Base-by-base conservation (phyloP, 306 rosid species). In the Ziziphus jujuba region DNA sequence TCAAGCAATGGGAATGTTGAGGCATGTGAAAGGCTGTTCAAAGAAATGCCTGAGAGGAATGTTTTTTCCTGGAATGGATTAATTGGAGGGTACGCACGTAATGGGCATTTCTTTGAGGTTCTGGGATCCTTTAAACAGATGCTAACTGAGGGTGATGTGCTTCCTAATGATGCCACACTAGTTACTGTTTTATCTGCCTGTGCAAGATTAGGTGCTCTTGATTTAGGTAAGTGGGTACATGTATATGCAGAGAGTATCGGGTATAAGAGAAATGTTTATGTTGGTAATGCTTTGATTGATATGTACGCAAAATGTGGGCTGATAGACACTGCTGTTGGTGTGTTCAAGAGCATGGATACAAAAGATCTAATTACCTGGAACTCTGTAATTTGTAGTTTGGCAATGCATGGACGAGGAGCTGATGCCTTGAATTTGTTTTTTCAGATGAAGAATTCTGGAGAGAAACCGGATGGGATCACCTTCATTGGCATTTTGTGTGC, bases 231-330 rank as follows among this genome's bases (percentile, higher is more conserved):
- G 75, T 81, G 87, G 84, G 64, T 75, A 33, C 84, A 85, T 69
- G 65, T 65, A 40, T 70, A 91, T 70, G 87, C 89, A 3, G 81
- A 74, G 56, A 82, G 63, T 53, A 64, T 75, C 40, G 92, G 92
- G 54, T 81, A 81, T 59, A 74, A 73, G 57, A 65, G 74, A 50
- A 86, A 84, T 61, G 38, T 88, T 65, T 62, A 64, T 79, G 33
- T 91, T 63, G 89, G 93, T 36, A 85, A 85, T 57, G 80, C 91
- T 45, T 28, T 28, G 33, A 28, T 64, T 85, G 61, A 77, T 70
- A 86, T 91, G 93, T 84, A 91, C 69, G 87, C 96, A 11, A 91
- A 91, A 84, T 91, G 96, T 65, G 97, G 97, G 31, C 63, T 74
- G 6, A 77, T 88, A 89, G 75, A 38, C 86, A 71, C 33, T 57